Conservation (phyloP, 768 basidiomycete genomes). For the Trametes cingulata region DNA sequence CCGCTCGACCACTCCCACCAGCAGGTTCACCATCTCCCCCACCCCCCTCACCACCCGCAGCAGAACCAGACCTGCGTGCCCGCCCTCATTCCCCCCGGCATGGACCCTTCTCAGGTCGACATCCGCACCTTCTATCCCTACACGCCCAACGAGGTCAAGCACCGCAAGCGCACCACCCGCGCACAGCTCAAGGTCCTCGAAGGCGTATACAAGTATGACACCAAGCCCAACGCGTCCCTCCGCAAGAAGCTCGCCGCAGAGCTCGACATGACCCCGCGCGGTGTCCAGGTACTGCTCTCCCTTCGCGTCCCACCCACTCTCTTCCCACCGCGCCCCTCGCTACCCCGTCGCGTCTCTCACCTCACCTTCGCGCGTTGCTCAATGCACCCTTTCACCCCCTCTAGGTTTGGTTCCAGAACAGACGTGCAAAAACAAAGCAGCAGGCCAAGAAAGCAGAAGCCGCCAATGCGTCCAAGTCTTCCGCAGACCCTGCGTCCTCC, state of each 20-base stretch:
- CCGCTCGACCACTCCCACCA: constrained; percentile 10
- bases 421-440: constrained; percentile 85
- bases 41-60: constrained; percentile 15
- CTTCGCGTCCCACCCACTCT: neutral
- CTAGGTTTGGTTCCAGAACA: constrained; percentile 92
- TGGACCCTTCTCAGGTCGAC: constrained; percentile 72
- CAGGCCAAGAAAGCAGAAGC: constrained; percentile 48
- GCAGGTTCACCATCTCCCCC: constrained; percentile 18
- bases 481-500: neutral
- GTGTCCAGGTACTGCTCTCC: constrained; percentile 77
- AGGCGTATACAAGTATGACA: constrained; percentile 80
- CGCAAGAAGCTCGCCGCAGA: constrained; percentile 79
- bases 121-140: constrained; percentile 84
- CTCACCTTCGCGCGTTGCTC: neutral
- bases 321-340: neutral
- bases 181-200: constrained; percentile 90
- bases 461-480: neutral
- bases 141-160: constrained; percentile 87
- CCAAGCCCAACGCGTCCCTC: constrained; percentile 84
- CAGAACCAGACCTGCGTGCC: constrained; percentile 43
- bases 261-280: constrained; percentile 89
- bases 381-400: constrained; percentile 3
- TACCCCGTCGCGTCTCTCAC: neutral
- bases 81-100: constrained; percentile 48
- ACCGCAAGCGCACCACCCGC: constrained; percentile 86